Percentiles rank a stretch among this genome's conserved stretches.
phyloP scores from a whole-genome alignment of 331 rosid genomes.

The Pyracantha coccinea region DNA sequence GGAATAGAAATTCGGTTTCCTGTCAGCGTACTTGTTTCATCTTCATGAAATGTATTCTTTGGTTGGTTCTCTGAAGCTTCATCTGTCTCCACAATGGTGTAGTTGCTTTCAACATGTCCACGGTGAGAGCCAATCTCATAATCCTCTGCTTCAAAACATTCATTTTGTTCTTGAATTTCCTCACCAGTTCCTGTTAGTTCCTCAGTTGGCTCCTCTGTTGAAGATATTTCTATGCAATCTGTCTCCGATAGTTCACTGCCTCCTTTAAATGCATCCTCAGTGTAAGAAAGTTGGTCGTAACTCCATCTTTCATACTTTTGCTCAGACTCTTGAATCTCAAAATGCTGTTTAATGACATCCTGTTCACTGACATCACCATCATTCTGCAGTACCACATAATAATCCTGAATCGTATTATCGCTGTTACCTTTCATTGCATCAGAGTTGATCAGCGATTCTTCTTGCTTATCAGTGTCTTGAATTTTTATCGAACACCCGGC shows the following conservation, averaged over 20 bases:
- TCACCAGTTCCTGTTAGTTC: conserved; percentile 1
- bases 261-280: conserved; percentile 27
- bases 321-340: conserved; percentile 27
- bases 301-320: conserved; percentile 3
- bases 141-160: conserved; percentile 5
- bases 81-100: not conserved
- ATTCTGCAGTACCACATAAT: conserved; percentile 7
- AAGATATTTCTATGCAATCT: not conserved
- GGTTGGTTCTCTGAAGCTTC: conserved; percentile 10
- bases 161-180: not conserved
- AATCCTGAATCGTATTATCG: conserved; percentile 12
- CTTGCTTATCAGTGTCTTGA: conserved; percentile 16
- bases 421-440: conserved; percentile 21
- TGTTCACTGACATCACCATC: conserved; percentile 10
- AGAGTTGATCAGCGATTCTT: conserved; percentile 20
- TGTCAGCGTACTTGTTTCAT: not conserved
- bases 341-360: conserved; percentile 11
- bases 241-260: conserved; percentile 25
- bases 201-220: conserved; percentile 1
- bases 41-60: conserved; percentile 10
- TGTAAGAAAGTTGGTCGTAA: conserved; percentile 23
- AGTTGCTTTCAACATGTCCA: conserved; percentile 7
- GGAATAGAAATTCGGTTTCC: not conserved
- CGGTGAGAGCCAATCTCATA: not conserved
- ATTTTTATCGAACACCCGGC: conserved; percentile 15